Conservation (phyloP, 306 rosid species). For the Morella rubra region DNA sequence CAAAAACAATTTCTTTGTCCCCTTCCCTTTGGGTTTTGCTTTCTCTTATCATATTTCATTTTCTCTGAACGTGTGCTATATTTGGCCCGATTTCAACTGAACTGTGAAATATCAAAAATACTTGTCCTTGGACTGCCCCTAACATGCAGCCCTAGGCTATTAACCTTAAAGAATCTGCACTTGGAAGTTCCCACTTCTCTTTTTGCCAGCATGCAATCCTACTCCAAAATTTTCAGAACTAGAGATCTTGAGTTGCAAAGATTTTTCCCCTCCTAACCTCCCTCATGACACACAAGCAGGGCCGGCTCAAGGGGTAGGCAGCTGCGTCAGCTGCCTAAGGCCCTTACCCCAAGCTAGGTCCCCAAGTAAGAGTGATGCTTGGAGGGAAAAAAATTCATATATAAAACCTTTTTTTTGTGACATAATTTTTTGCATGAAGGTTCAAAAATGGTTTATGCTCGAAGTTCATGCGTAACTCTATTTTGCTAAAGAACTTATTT, state of each 20-base stretch:
- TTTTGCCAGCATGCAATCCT: constrained; percentile 13
- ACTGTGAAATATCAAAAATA: not conserved
- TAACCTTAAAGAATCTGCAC: not conserved
- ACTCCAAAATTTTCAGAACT: constrained; percentile 14
- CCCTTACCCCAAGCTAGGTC: no score
- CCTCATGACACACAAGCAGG: not conserved
- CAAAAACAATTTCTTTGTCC: not conserved
- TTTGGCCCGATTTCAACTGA: not conserved
- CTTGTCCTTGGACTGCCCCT: not conserved
- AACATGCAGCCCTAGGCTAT: not conserved
- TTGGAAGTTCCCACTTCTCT: not conserved
- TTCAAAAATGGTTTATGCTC: no score
- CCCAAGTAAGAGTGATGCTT: no score
- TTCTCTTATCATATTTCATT: not conserved
- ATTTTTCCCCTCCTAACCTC: not conserved
- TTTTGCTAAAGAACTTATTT: no score
- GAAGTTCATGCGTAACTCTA: no score
- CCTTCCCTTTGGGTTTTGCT: not conserved
- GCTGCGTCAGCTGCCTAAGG: no score
- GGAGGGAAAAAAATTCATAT: no score
- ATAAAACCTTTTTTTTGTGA: no score
- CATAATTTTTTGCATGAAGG: no score
- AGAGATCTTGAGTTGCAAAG: not conserved
- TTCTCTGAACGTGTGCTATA: not conserved
- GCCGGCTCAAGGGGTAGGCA: no score